Base-by-base conservation (phyloP, 1,284 basidiomycete genomes). In the Serendipita sp. region DNA sequence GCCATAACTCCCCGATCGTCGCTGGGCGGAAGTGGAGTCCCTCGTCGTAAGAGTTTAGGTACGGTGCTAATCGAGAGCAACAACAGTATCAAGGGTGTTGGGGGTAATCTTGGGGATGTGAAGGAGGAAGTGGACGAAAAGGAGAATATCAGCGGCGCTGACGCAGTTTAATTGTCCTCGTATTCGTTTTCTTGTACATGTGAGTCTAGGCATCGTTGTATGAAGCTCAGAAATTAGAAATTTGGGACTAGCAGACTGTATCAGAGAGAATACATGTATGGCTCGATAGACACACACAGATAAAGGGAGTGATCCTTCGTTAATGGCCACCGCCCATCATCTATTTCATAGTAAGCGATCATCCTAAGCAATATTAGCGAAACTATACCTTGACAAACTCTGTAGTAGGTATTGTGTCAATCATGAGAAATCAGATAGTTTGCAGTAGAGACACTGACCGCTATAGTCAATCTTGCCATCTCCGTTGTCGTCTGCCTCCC, bases 401-500 rank as follows among this genome's bases (percentile, higher is more conserved):
- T 53, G 17, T 12, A 22, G 22, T 13, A 53, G 13, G 43, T 17
- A 44, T 44, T 13, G 43, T 44, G 49, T 13, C 30, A 13, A 53
- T 53, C 49, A 53, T 13, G 12, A 53, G 12, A 53, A 13, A 26
- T 53, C 13, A 12, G 10, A 26, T 26, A n/a, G 26, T 10, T 12
- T 12, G 26, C 12, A 12, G 29, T 53, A 53, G 12, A 26, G 12
- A 10, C 17, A 47, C 66, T 13, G 60, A 67, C 66, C 66, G 5
- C 60, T 30, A 64, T 71, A 69, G 66, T 74, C 72, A 69, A 70
- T 70, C 64, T 72, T 71, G 13, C 76, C 76, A 63, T 78, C 76
- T 34, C 76, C 76, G 63, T 78, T 76, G 8, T 73, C 72, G 63
- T 78, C 76, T 35, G 76, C 76, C 68, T 78, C 76, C 34, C 74